A percentile compares a stretch with the other conserved stretches of the same genome.
Conservation (phyloP, 345 rosid genomes). For the Geranium brycei region DNA sequence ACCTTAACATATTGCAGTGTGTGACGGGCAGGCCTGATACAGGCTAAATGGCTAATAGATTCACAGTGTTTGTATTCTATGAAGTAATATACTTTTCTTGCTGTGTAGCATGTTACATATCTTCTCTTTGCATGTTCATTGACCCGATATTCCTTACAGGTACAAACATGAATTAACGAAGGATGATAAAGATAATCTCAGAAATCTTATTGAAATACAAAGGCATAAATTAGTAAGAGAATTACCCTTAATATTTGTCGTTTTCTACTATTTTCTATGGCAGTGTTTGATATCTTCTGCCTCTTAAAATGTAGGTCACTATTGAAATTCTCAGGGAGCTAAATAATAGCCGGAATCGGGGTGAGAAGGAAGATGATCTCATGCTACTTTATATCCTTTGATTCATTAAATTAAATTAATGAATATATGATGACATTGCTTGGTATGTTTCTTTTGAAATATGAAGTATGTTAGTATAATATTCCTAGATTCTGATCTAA, state of each 20-base stretch:
- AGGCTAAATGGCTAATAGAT: neutral
- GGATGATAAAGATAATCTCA: constrained; percentile 73
- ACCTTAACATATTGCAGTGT: too few relatives aligned
- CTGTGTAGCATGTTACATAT: neutral
- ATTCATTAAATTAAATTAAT: neutral
- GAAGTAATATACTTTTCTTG: neutral
- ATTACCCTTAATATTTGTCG: neutral
- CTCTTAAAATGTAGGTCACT: constrained; percentile 42
- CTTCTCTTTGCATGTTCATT: neutral
- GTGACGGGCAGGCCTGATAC: neutral
- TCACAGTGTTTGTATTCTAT: too few relatives aligned
- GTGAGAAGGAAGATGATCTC: constrained; percentile 76
- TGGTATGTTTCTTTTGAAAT: neutral
- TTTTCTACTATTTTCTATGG: neutral
- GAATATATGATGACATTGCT: neutral
- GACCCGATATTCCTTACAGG: constrained; percentile 23
- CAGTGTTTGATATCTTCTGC: constrained; percentile 2
- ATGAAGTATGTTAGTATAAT: neutral
- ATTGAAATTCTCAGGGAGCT: constrained; percentile 76
- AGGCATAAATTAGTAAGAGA: constrained; percentile 63
- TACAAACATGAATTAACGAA: constrained; percentile 70
- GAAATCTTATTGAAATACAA: constrained; percentile 46
- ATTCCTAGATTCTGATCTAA: neutral
- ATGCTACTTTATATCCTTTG: constrained; percentile 68
- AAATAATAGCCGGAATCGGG: constrained; percentile 62